Conservation (phyloP, 768 basidiomycete species). For the Sarcodon sp. region DNA sequence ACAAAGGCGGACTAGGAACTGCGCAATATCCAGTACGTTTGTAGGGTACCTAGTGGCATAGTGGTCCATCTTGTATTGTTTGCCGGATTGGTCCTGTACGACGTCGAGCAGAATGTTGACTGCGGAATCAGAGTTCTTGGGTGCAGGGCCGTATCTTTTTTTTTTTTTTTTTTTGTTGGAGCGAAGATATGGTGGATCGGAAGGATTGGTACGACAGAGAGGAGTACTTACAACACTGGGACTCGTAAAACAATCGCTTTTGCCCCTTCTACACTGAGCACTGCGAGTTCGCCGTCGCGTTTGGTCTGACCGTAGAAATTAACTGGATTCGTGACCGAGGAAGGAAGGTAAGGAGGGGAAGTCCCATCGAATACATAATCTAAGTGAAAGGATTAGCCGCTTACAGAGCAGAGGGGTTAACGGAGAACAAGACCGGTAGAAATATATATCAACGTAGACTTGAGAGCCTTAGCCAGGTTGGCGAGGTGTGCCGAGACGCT, state of each 20-base stretch:
- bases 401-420: not conserved
- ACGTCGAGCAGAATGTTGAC: constrained; percentile 84
- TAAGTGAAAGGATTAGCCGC: constrained; percentile 14
- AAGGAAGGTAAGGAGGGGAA: constrained; percentile 80
- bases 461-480: constrained; percentile 41
- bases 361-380: constrained; percentile 96
- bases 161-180: too few relatives aligned
- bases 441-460: constrained; percentile 76
- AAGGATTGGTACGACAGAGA: not conserved
- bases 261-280: constrained; percentile 44
- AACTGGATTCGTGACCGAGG: constrained; percentile 65
- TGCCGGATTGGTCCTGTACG: constrained; percentile 77
- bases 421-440: constrained; percentile 50
- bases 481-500: constrained; percentile 66
- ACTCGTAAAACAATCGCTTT: constrained; percentile 69
- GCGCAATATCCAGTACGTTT: constrained; percentile 77
- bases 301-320: constrained; percentile 87
- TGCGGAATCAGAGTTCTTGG: constrained; percentile 78
- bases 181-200: not conserved
- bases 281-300: constrained; percentile 74
- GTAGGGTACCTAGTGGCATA: constrained; percentile 90
- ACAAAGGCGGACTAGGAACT: constrained; percentile 76
- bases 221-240: constrained; percentile 62
- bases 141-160: constrained; percentile 73
- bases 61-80: constrained; percentile 91